Conservation (phyloP, 2,329 filamentous ascomycete species). For the Ascochyta koolunga region DNA sequence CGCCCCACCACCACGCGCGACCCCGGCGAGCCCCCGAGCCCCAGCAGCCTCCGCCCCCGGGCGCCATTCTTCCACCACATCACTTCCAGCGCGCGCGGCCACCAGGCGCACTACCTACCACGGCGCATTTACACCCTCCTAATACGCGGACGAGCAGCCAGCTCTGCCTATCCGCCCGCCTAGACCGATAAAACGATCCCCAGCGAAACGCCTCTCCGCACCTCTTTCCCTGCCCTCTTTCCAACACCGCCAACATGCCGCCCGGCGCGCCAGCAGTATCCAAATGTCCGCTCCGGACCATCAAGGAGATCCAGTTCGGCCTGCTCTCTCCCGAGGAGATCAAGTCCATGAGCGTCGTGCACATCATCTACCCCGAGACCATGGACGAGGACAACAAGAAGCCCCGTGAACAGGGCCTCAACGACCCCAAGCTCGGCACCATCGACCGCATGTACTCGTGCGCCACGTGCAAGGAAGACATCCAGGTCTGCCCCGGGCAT, state of each 20-base stretch:
- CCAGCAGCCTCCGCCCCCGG: slow-evolving; percentile 38
- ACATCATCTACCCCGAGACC: slow-evolving; percentile 97
- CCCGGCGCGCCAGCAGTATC: slow-evolving; percentile 82
- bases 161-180: slow-evolving; percentile 35
- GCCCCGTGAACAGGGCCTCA: slow-evolving; percentile 88
- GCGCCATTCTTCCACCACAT: slow-evolving; percentile 36
- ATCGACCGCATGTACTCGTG: slow-evolving; percentile 96
- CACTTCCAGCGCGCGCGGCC: slow-evolving; percentile 39
- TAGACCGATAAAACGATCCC: slow-evolving; percentile 24
- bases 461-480: slow-evolving; percentile 93
- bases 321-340: slow-evolving; percentile 98
- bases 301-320: slow-evolving; percentile 99
- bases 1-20: slow-evolving; percentile 31
- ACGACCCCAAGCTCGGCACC: slow-evolving; percentile 93
- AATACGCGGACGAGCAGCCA: slow-evolving; percentile 34
- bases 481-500: slow-evolving; percentile 95
- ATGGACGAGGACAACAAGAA: slow-evolving; percentile 96
- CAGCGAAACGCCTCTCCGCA: slow-evolving; percentile 13
- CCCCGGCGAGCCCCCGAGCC: slow-evolving; percentile 35
- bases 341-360: slow-evolving; percentile 96
- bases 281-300: slow-evolving; percentile 81
- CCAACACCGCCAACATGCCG: slow-evolving; percentile 64
- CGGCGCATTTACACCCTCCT: slow-evolving; percentile 23
- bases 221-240: slow-evolving; percentile 8
- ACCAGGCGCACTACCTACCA: slow-evolving; percentile 25